Evolutionary conservation across 306 rosid species (phyloP).

Genomic region (Arachis hypogaea): DNA sequence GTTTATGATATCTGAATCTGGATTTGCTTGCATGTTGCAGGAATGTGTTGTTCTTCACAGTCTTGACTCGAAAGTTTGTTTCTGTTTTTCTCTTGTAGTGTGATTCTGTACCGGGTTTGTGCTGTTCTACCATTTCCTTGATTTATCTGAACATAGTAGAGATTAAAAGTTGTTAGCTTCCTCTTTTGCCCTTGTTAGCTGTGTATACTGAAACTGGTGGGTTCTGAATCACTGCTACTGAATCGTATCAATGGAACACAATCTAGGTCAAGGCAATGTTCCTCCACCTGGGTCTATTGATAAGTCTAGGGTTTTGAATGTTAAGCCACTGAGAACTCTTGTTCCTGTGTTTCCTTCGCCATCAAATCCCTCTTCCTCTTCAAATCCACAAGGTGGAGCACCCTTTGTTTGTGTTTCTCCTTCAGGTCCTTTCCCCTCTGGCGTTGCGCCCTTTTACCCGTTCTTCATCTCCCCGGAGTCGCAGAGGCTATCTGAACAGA

Average conservation of each 20-base stretch:
- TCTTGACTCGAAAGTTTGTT: slow-evolving; percentile 33
- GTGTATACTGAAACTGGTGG: slow-evolving; percentile 9
- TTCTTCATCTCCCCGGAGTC: slow-evolving; percentile 59
- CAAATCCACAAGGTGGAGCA: slow-evolving; percentile 74
- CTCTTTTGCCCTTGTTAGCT: background rate
- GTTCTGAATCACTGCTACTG: slow-evolving; percentile 26
- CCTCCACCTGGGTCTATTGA: slow-evolving; percentile 67
- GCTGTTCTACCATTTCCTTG: slow-evolving; percentile 10
- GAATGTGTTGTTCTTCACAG: slow-evolving; percentile 27
- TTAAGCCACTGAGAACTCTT: slow-evolving; percentile 81
- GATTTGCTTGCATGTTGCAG: slow-evolving; percentile 59
- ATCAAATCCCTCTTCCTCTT: slow-evolving; percentile 57
- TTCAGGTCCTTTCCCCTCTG: slow-evolving; percentile 87
- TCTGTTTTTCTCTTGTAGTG: slow-evolving; percentile 24
- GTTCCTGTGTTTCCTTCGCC: slow-evolving; percentile 81
- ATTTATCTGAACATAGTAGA: slow-evolving; percentile 15
- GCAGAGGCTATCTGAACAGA: slow-evolving; percentile 60
- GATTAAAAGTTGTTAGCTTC: background rate
- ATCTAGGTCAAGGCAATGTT: slow-evolving; percentile 57
- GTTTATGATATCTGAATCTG: slow-evolving; percentile 11
- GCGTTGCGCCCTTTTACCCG: slow-evolving; percentile 75
- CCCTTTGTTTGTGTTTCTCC: slow-evolving; percentile 91
- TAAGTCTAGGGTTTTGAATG: slow-evolving; percentile 84
- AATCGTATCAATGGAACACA: slow-evolving; percentile 64
- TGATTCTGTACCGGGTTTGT: slow-evolving; percentile 10